Evolutionary conservation across 2,329 filamentous ascomycete genomes (phyloP).

Genomic region (Xylariaceae sp.): DNA sequence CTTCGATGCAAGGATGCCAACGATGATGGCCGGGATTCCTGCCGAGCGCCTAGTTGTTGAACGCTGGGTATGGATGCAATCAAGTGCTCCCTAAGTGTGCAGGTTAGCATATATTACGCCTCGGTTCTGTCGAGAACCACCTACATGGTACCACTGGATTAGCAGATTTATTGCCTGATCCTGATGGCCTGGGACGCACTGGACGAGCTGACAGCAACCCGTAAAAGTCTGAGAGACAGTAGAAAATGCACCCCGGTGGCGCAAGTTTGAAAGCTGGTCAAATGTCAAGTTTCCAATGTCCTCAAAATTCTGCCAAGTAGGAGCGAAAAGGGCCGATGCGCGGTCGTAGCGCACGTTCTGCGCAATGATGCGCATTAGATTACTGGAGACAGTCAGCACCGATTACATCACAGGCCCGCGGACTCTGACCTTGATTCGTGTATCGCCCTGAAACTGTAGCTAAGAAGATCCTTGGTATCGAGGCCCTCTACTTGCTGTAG

Average conservation of each 20-base stretch:
- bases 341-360: constrained; percentile 46
- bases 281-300: constrained; percentile 71
- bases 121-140: constrained; percentile 15
- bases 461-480: constrained; percentile 82
- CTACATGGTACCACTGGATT: constrained; percentile 64
- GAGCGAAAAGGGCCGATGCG: constrained; percentile 40
- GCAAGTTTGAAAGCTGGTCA: constrained; percentile 71
- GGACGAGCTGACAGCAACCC: constrained; percentile 65
- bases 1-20: constrained; percentile 70
- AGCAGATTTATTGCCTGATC: constrained; percentile 44
- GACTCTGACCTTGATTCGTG: constrained; percentile 76
- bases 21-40: constrained; percentile 81
- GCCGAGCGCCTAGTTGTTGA: constrained; percentile 87
- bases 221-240: constrained; percentile 87
- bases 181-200: constrained; percentile 36
- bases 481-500: constrained; percentile 65
- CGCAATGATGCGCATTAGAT: constrained; percentile 61
- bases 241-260: constrained; percentile 89
- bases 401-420: not conserved
- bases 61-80: constrained; percentile 67
- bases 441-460: constrained; percentile 91
- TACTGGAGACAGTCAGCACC: constrained; percentile 44
- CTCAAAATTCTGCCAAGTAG: constrained; percentile 51
- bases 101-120: no score
- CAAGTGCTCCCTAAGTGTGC: constrained; percentile 51